Conservation (phyloP, 2,329 filamentous ascomycete genomes). For the Colletotrichum shisoi region DNA sequence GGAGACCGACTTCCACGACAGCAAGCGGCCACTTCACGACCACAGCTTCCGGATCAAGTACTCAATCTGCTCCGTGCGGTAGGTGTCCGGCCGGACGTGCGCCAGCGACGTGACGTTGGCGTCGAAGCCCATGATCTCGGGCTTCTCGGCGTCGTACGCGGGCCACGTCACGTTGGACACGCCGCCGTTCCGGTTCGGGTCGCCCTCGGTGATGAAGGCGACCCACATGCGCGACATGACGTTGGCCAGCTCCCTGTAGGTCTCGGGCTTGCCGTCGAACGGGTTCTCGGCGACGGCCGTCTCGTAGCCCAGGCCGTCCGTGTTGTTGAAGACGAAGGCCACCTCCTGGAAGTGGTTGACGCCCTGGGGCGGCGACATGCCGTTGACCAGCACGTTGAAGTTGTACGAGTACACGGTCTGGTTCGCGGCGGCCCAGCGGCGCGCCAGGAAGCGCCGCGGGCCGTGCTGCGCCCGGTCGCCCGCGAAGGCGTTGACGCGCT, state of each 20-base stretch:
- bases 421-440: constrained; percentile 58
- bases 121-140: constrained; percentile 59
- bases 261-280: constrained; percentile 52
- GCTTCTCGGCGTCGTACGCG: constrained; percentile 51
- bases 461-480: constrained; percentile 66
- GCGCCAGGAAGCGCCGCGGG: constrained; percentile 60
- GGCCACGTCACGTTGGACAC: constrained; percentile 50
- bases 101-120: constrained; percentile 53
- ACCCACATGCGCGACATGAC: constrained; percentile 63
- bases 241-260: constrained; percentile 53
- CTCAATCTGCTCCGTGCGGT: constrained; percentile 53
- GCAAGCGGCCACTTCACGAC: neutral
- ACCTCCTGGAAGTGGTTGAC: constrained; percentile 46
- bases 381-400: constrained; percentile 51
- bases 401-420: constrained; percentile 64
- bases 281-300: constrained; percentile 54
- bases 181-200: constrained; percentile 51
- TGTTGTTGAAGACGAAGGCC: constrained; percentile 60
- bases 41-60: constrained; percentile 47
- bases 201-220: constrained; percentile 55
- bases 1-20: neutral
- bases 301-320: constrained; percentile 58
- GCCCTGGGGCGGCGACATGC: constrained; percentile 40
- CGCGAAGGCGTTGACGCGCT: constrained; percentile 61
- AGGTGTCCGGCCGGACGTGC: constrained; percentile 57